Conservation (phyloP, 1,139 yeast species). For the Suzukiozyma palmioleophila region DNA sequence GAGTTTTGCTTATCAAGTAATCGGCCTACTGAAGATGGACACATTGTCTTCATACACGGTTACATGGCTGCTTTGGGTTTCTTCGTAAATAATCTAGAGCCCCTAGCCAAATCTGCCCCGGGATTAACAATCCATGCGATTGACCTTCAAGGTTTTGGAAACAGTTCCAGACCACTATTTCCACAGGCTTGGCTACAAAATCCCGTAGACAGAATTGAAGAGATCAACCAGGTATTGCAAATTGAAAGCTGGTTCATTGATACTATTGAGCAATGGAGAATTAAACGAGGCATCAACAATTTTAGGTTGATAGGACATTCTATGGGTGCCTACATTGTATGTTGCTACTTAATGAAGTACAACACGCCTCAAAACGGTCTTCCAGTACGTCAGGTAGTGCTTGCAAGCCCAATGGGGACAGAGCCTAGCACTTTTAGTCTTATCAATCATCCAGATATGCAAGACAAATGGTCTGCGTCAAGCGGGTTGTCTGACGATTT, state of each 20-base stretch:
- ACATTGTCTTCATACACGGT: slow-evolving; percentile 39
- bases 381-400: slow-evolving; percentile 26
- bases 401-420: slow-evolving; percentile 47
- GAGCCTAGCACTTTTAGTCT: slow-evolving; percentile 36
- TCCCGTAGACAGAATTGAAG: slow-evolving; percentile 16
- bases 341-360: slow-evolving; percentile 41
- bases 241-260: slow-evolving; percentile 45
- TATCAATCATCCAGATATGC: slow-evolving; percentile 27
- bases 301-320: slow-evolving; percentile 40
- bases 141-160: slow-evolving; percentile 45
- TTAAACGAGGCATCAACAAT: slow-evolving; percentile 16
- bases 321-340: slow-evolving; percentile 42
- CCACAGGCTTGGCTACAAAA: slow-evolving; percentile 26
- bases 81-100: slow-evolving; percentile 37
- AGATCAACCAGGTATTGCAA: slow-evolving; percentile 28
- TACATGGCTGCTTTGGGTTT: slow-evolving; percentile 47
- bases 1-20: slow-evolving; percentile 33
- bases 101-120: slow-evolving; percentile 27
- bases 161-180: slow-evolving; percentile 38
- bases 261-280: slow-evolving; percentile 36
- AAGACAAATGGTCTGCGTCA: slow-evolving; percentile 28
- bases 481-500: slow-evolving; percentile 18
- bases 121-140: slow-evolving; percentile 31
- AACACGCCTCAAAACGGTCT: slow-evolving; percentile 15
- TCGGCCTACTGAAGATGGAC: slow-evolving; percentile 12